Conservation (phyloP, 176 grass and related monocot genomes). For the Lolium rigidum region DNA sequence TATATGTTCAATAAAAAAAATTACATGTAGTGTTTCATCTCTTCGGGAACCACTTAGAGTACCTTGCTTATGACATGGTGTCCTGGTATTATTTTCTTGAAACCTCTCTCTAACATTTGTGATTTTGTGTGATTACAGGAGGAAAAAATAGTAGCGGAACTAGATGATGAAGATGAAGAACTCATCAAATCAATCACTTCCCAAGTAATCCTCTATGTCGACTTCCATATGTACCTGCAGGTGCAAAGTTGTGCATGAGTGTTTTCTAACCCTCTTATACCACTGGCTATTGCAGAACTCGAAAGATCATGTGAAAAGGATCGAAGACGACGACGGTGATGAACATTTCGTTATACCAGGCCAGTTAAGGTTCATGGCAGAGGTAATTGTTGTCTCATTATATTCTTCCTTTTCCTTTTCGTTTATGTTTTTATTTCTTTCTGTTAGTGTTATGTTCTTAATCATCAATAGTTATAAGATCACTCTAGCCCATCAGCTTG, state of each 20-base stretch:
- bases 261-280: conserved; percentile 17
- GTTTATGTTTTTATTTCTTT: not conserved
- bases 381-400: conserved; percentile 46
- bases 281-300: conserved; percentile 59
- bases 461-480: not conserved
- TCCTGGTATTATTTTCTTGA: not conserved
- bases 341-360: conserved; percentile 45
- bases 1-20: not conserved
- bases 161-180: conserved; percentile 89
- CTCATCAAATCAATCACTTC: conserved; percentile 89
- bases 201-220: conserved; percentile 37
- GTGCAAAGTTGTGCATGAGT: not conserved
- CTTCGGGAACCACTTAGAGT: not conserved
- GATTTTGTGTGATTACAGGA: conserved; percentile 53
- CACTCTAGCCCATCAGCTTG: conserved; percentile 8
- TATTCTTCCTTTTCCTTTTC: not conserved
- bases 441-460: not conserved
- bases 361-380: conserved; percentile 34
- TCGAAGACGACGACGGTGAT: conserved; percentile 65
- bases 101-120: conserved; percentile 21
- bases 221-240: conserved; percentile 30
- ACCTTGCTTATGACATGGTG: conserved; percentile 27
- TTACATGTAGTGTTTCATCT: not conserved
- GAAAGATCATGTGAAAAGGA: conserved; percentile 78
- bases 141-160: conserved; percentile 64